Conservation (phyloP, 305 asterid genomes). For the Solanum hybrid region DNA sequence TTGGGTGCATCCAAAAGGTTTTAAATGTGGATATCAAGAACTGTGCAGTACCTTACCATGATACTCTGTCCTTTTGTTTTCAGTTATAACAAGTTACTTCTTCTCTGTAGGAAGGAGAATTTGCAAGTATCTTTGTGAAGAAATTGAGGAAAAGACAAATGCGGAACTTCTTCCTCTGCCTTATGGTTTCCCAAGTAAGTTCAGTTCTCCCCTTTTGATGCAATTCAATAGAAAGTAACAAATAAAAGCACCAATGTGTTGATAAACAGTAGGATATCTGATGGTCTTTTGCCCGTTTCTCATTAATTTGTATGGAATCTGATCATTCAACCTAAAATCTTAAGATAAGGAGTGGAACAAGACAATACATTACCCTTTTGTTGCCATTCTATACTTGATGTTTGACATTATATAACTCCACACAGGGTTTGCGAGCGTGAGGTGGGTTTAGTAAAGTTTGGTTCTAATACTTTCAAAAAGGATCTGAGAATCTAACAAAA, state of each 20-base stretch:
- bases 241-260: neutral
- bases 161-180: conserved; percentile 81
- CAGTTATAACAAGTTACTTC: neutral
- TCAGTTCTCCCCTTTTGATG: neutral
- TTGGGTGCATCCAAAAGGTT: neutral
- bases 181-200: conserved; percentile 95
- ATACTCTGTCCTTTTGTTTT: neutral
- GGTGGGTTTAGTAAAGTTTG: neutral
- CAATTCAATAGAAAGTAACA: conserved; percentile 1
- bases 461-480: neutral
- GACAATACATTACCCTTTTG: neutral
- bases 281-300: neutral
- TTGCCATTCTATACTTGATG: neutral
- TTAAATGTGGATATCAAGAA: neutral
- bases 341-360: neutral
- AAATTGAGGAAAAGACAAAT: conserved; percentile 86
- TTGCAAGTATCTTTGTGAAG: conserved; percentile 66
- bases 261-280: neutral
- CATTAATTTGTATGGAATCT: neutral
- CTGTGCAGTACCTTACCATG: neutral
- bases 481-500: neutral
- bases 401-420: neutral
- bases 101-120: conserved; percentile 74
- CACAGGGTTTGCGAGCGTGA: neutral
- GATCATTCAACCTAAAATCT: neutral